phyloP scores from a whole-genome alignment of 768 basidiomycete genomes.

The Trametes cubensis region DNA sequence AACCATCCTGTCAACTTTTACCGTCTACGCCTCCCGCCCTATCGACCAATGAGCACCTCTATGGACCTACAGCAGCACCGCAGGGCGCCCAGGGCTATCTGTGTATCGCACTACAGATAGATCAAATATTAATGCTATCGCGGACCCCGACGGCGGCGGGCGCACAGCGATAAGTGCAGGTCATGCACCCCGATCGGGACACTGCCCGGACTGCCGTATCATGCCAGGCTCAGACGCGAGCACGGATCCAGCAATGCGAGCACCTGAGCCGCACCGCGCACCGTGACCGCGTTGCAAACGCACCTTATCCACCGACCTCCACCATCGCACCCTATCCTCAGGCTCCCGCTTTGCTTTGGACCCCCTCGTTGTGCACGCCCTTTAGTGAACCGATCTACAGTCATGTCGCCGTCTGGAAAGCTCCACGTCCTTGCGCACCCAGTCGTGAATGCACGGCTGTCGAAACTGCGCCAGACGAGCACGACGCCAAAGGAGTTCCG shows the following conservation, averaged over 20 bases:
- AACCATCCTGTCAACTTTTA: no score
- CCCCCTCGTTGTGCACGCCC: not conserved
- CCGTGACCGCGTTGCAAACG: slow-evolving; percentile 10
- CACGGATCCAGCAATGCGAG: not conserved
- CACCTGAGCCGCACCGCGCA: slow-evolving; percentile 5
- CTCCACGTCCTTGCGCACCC: slow-evolving; percentile 69
- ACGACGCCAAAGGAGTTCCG: slow-evolving; percentile 77
- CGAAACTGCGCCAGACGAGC: slow-evolving; percentile 62
- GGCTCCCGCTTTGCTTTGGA: not conserved
- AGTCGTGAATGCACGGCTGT: slow-evolving; percentile 71
- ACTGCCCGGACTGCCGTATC: slow-evolving; percentile 13
- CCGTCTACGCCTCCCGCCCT: not conserved
- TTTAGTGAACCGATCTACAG: not conserved
- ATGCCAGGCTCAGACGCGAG: slow-evolving; percentile 7
- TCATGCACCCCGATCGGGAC: slow-evolving; percentile 11
- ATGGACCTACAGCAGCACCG: no score
- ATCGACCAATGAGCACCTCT: not conserved
- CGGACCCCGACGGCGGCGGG: no score
- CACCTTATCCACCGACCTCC: slow-evolving; percentile 4
- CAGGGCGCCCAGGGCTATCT: no score
- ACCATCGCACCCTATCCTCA: slow-evolving; percentile 8
- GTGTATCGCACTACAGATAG: no score
- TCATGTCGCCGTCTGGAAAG: slow-evolving; percentile 36
- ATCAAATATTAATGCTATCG: no score
- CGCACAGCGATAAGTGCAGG: not conserved